phyloP scores from a whole-genome alignment of 2,329 filamentous ascomycete species.

The Diplodia intermedia region DNA sequence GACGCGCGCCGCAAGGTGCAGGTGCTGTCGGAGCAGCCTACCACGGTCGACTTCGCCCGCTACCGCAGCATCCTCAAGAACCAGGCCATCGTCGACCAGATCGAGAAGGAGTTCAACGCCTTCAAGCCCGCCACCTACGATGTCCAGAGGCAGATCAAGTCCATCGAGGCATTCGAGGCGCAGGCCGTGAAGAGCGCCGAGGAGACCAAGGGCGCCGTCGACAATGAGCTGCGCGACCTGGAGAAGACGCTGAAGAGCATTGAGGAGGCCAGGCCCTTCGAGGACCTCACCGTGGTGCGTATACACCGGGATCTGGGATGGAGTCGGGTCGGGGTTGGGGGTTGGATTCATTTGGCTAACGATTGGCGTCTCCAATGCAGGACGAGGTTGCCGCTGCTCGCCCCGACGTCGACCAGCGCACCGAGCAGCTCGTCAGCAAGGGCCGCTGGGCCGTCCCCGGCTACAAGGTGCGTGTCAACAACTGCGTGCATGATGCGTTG shows the following conservation, averaged over 20 bases:
- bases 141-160: constrained; percentile 91
- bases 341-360: constrained; percentile 34
- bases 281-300: constrained; percentile 96
- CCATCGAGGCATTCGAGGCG: constrained; percentile 96
- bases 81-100: constrained; percentile 92
- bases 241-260: constrained; percentile 97
- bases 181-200: constrained; percentile 97
- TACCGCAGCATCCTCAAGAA: constrained; percentile 96
- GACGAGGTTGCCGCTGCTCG: constrained; percentile 94
- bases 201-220: constrained; percentile 95
- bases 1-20: constrained; percentile 94
- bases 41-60: constrained; percentile 87
- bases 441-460: constrained; percentile 97
- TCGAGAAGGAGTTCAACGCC: constrained; percentile 90
- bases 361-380: constrained; percentile 54
- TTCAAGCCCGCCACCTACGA: constrained; percentile 97
- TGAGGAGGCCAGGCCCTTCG: constrained; percentile 91
- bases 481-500: background rate
- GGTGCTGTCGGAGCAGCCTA: constrained; percentile 80
- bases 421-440: constrained; percentile 91
- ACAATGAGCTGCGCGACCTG: constrained; percentile 91
- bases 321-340: constrained; percentile 22
- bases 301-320: constrained; percentile 34
- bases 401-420: constrained; percentile 98
- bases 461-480: constrained; percentile 80